Evolutionary conservation across 2,329 filamentous ascomycete genomes (phyloP).

Genomic region (Fusarium nisikadoi): DNA sequence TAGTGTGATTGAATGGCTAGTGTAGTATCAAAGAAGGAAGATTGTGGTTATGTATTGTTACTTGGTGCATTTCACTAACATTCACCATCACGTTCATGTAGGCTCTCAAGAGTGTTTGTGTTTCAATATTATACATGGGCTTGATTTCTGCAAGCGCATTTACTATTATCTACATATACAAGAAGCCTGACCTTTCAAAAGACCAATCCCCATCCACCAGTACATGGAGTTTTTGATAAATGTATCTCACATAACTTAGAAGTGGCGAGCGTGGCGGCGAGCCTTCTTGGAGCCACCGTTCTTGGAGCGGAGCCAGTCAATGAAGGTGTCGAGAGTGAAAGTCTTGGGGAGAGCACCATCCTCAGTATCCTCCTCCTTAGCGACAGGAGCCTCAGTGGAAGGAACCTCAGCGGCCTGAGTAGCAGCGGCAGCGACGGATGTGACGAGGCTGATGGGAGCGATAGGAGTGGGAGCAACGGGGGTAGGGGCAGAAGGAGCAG

Average conservation of each 20-base stretch:
- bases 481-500: constrained; percentile 1
- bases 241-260: constrained; percentile 15
- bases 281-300: constrained; percentile 18
- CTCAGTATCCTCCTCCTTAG: background rate
- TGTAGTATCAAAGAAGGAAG: too few relatives aligned
- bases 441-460: background rate
- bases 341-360: constrained; percentile 34
- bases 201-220: background rate
- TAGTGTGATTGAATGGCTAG: too few relatives aligned
- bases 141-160: background rate
- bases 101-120: fast-evolving
- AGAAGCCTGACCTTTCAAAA: background rate
- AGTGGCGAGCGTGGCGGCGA: constrained; percentile 38
- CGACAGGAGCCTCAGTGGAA: background rate
- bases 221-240: fast-evolving
- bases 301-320: constrained; percentile 26
- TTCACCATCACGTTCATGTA: fast-evolving
- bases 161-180: constrained; percentile 9
- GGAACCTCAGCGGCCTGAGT: background rate
- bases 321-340: constrained; percentile 41
- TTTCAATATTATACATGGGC: background rate
- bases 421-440: background rate
- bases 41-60: too few relatives aligned
- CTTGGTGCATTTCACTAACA: background rate
- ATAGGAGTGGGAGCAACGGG: constrained; percentile 8